These are phyloP conservation scores for Arbutus unedo DNA, from an alignment of 148 eudicot species.

Conservation along the genomic window DNA sequence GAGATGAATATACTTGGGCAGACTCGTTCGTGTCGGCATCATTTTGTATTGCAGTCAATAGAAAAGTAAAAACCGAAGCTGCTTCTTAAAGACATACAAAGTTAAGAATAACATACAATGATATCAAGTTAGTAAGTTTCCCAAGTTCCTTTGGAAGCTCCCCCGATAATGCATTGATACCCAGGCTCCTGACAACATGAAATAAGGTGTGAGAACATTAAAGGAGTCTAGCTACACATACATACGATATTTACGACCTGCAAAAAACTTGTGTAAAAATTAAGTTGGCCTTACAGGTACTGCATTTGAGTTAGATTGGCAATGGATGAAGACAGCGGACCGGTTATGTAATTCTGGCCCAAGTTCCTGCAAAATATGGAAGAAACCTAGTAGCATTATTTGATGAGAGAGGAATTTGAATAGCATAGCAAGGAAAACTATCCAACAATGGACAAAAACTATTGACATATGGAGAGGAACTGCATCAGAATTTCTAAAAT, in stretches of 20 bases:
- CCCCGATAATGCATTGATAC: not conserved
- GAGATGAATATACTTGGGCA: not conserved
- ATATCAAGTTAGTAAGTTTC: not conserved
- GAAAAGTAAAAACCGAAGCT: not conserved
- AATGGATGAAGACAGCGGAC: conserved; percentile 62
- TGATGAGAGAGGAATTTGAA: not conserved
- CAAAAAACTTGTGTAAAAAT: not conserved
- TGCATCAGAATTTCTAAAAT: not conserved
- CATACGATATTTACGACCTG: conserved; percentile 20
- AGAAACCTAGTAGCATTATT: not conserved
- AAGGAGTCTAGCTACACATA: not conserved
- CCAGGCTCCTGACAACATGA: not conserved
- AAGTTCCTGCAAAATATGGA: conserved; percentile 39
- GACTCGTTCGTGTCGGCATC: not conserved
- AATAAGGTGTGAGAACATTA: conserved; percentile 27
- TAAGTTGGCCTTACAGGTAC: conserved; percentile 49
- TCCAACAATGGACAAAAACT: not conserved
- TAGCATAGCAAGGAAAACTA: not conserved
- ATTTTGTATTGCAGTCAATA: not conserved
- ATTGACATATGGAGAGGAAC: not conserved
- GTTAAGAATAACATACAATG: not conserved
- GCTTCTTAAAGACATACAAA: not conserved
- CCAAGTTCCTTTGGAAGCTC: conserved; percentile 1
- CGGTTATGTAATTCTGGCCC: conserved; percentile 66
- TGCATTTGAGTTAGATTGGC: conserved; percentile 70